Percentiles rank a stretch among this genome's conserved stretches.
phyloP scores from a whole-genome alignment of 345 rosid genomes.

The Brassica cretica region DNA sequence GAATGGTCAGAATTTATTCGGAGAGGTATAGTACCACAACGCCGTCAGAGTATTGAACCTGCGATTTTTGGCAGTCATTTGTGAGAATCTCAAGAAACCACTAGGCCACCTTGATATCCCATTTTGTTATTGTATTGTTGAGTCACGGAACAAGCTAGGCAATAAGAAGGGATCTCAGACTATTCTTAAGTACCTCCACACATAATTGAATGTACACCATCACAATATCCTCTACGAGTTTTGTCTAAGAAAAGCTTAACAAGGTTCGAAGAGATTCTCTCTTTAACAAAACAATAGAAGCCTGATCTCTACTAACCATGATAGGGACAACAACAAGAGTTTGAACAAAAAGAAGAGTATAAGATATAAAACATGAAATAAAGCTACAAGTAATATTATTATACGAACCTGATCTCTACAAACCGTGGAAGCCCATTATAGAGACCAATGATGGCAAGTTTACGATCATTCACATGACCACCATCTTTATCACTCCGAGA shows the following conservation, averaged over 20 bases:
- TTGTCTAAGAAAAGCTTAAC: background rate
- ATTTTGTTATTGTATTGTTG: background rate
- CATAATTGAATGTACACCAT: background rate
- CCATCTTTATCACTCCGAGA: slow-evolving; percentile 2
- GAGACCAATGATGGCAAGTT: background rate
- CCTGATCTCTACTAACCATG: background rate
- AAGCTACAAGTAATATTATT: background rate
- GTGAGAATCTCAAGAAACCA: no score
- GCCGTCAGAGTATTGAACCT: no score
- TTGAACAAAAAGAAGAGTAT: background rate
- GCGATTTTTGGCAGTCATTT: no score
- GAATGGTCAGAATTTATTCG: no score
- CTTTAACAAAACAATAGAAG: background rate
- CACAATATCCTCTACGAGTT: background rate
- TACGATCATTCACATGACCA: slow-evolving; percentile 7
- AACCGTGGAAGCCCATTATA: background rate
- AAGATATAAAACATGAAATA: no score
- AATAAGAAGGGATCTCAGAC: background rate
- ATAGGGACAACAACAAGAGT: background rate
- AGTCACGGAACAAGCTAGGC: background rate
- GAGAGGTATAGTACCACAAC: no score
- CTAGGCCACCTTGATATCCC: no score
- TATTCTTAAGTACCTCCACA: background rate
- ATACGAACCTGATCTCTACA: background rate
- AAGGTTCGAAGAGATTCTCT: background rate